phyloP scores from a whole-genome alignment of 176 grass and related monocot genomes.

The Dendrocalamus sinicus region DNA sequence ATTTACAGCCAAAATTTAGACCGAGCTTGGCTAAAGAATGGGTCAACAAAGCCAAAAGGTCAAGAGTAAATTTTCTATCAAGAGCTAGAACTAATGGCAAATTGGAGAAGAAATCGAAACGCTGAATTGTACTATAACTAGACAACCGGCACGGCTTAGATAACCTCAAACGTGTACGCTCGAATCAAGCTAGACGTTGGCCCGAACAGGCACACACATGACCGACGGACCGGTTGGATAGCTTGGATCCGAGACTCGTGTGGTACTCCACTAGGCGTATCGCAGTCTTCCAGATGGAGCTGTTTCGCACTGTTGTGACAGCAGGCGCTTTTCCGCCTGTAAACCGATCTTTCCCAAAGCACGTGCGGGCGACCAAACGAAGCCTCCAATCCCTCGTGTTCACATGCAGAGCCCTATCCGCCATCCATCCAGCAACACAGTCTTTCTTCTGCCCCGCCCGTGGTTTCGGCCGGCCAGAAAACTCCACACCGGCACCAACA shows the following conservation, averaged over 20 bases:
- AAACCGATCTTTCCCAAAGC: constrained; percentile 9
- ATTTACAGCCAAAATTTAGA: not conserved
- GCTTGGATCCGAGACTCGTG: too few relatives aligned
- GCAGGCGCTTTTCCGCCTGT: not conserved
- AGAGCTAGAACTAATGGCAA: not conserved
- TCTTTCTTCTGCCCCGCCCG: not conserved
- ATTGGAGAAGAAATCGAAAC: not conserved
- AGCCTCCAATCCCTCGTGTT: constrained; percentile 1
- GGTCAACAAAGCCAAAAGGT: not conserved
- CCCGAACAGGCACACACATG: not conserved
- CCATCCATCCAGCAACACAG: not conserved
- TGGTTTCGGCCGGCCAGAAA: not conserved
- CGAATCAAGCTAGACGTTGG: not conserved
- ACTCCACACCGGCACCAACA: not conserved
- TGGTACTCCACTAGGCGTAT: too few relatives aligned
- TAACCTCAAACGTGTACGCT: not conserved
- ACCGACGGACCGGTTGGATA: too few relatives aligned
- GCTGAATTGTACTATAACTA: not conserved
- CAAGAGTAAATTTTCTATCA: not conserved
- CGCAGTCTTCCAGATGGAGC: not conserved
- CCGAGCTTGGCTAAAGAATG: not conserved
- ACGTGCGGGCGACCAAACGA: constrained; percentile 13
- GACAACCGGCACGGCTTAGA: not conserved
- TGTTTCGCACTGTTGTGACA: not conserved
- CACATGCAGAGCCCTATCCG: not conserved